Evolutionary conservation across 345 rosid genomes (phyloP), one percentile per base, ranked within the genome.

Genomic region (Camelina hispida): DNA sequence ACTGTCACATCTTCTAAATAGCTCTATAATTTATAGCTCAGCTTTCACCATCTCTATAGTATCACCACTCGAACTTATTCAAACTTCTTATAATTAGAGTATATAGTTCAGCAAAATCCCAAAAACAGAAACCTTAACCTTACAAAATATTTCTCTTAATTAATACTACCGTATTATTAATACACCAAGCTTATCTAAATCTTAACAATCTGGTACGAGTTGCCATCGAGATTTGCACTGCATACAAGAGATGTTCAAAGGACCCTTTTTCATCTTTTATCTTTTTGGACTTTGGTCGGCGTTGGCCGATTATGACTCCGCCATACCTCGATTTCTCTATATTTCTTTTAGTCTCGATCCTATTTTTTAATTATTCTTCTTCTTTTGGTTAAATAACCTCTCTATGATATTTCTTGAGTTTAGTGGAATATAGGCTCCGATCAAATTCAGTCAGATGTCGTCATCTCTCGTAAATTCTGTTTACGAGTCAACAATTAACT

Each of bases 261-360:
- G 69, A 83, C 83, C 72, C 51, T 72, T 16, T 43, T 35, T 7
- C 72, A 50, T 47, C 78, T 28, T 82, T 83, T 53, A 58, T 53
- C 58, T 53, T n/a, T n/a, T 69, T 77, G 72, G 70, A 52, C 65
- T 60, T 78, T 77, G 85, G 91, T 77, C 84, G 87, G 87, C 76
- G 83, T 66, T 43, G 68, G 23, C 55, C 55, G 83, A 81, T 83
- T 76, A 82, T 71, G 84, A 83, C 81, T 52, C 46, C 46, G 61
- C 46, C 67, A 62, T 22, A 40, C 48, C 62, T 68, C 43, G 9
- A 47, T 66, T 48, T 50, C 0, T 48, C 32, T 48, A 38, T 12
- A n/a, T 3, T 23, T 34, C 71, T 62, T 44, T 55, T 15, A n/a
- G 12, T 69, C 48, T 18, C 18, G 13, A 46, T 14, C 34, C 16